These are phyloP conservation scores for Akebia trifoliata DNA, from an alignment of 164 flowering plant genomes.

Conservation along the genomic window DNA sequence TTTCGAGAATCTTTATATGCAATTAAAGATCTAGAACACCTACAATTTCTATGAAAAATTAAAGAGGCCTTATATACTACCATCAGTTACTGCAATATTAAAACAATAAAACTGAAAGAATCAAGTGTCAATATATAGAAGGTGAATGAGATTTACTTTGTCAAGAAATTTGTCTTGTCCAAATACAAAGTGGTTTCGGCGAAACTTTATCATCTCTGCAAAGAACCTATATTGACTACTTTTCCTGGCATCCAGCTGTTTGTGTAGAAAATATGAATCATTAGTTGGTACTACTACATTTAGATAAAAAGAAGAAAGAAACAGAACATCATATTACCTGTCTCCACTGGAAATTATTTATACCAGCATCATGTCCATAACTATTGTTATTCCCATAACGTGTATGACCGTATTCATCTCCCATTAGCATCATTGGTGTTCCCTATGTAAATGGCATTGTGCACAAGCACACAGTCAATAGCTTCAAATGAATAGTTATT, in stretches of 20 bases:
- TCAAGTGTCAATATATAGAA: neutral
- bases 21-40: neutral
- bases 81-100: neutral
- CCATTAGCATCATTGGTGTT: conserved; percentile 98
- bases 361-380: conserved; percentile 83
- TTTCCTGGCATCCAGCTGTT: conserved; percentile 62
- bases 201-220: conserved; percentile 74
- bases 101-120: neutral
- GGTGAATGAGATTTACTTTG: conserved; percentile 38
- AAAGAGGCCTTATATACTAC: no score
- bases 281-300: neutral
- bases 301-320: neutral
- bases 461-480: neutral
- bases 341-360: conserved; percentile 86
- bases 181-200: conserved; percentile 44
- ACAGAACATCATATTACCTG: conserved; percentile 34
- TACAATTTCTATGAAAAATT: no score
- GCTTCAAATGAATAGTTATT: neutral
- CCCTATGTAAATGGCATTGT: conserved; percentile 42
- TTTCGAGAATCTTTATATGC: neutral
- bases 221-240: conserved; percentile 71
- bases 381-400: conserved; percentile 96
- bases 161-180: conserved; percentile 56
- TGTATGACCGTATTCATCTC: conserved; percentile 96
- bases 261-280: conserved; percentile 8